A percentile compares a stretch with the other conserved stretches of the same genome.
Conservation (phyloP, 768 basidiomycete genomes). For the Xerocomellus amylosporus region DNA sequence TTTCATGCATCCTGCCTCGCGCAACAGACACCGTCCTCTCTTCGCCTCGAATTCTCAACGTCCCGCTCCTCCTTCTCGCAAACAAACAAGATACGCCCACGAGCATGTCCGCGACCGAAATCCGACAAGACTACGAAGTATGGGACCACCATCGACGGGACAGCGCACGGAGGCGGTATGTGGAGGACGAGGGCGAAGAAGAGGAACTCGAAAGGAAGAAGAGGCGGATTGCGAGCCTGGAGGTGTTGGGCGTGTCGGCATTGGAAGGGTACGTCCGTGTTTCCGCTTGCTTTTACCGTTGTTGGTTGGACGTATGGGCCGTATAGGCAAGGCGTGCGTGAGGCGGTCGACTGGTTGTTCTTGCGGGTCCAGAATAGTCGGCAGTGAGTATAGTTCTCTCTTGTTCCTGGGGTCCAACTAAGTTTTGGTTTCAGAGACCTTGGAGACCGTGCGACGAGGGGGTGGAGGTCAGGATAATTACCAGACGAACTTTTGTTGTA, state of each 20-base stretch:
- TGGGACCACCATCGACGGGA: constrained; percentile 79
- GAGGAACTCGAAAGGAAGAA: constrained; percentile 37
- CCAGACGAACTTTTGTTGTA: background rate
- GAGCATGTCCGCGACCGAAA: constrained; percentile 85
- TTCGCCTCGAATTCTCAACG: constrained; percentile 83
- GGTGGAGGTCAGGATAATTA: constrained; percentile 9
- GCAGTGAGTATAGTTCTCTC: constrained; percentile 38
- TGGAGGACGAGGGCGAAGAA: constrained; percentile 46
- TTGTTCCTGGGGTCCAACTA: background rate
- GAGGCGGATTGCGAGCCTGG: constrained; percentile 69
- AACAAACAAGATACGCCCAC: constrained; percentile 91
- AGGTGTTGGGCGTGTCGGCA: constrained; percentile 89
- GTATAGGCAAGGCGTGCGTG: constrained; percentile 78
- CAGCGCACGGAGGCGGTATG: constrained; percentile 55
- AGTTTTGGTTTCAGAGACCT: constrained; percentile 15
- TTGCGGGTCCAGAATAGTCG: constrained; percentile 89
- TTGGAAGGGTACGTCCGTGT: constrained; percentile 70
- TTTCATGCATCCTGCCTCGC: no score
- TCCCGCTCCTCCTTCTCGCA: constrained; percentile 88
- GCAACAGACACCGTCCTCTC: constrained; percentile 76
- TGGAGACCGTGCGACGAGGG: constrained; percentile 10
- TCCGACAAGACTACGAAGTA: constrained; percentile 83
- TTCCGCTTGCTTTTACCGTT: background rate
- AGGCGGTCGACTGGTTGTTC: constrained; percentile 93
- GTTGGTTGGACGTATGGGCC: background rate